A percentile compares a stretch with the other conserved stretches of the same genome.
These are phyloP conservation scores for Lepidium africanum DNA, from an alignment of 345 rosid genomes.

Conservation along the genomic window DNA sequence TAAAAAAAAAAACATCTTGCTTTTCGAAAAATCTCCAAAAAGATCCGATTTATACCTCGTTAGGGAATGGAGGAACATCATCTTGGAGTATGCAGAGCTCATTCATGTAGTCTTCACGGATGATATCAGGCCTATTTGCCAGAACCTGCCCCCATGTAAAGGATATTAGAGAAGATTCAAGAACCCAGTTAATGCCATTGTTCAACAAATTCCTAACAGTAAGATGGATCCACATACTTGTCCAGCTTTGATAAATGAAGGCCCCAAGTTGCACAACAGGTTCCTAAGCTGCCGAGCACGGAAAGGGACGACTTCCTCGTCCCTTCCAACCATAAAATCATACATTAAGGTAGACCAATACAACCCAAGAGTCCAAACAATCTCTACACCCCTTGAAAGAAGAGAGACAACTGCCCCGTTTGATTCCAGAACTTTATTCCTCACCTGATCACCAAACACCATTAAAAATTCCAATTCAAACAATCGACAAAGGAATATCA, in stretches of 20 bases:
- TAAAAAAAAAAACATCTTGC: neutral
- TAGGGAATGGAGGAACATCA: constrained; percentile 92
- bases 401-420: constrained; percentile 63
- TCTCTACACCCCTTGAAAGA: constrained; percentile 68
- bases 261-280: constrained; percentile 87
- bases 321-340: constrained; percentile 86
- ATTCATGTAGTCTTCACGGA: constrained; percentile 95
- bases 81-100: constrained; percentile 98
- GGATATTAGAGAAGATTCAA: neutral
- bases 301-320: constrained; percentile 76
- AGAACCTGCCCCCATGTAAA: constrained; percentile 49
- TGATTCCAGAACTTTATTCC: constrained; percentile 75
- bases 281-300: constrained; percentile 95
- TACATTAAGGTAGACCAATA: constrained; percentile 83
- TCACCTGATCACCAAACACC: constrained; percentile 46
- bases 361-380: constrained; percentile 85
- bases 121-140: constrained; percentile 92
- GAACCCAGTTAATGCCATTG: neutral
- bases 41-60: constrained; percentile 43
- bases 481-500: neutral
- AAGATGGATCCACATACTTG: constrained; percentile 45
- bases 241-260: constrained; percentile 96
- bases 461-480: constrained; percentile 8
- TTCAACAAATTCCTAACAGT: neutral
- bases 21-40: neutral